Evolutionary conservation across 164 flowering plant genomes (phyloP).

Genomic region (Dillenia suffruticosa): DNA sequence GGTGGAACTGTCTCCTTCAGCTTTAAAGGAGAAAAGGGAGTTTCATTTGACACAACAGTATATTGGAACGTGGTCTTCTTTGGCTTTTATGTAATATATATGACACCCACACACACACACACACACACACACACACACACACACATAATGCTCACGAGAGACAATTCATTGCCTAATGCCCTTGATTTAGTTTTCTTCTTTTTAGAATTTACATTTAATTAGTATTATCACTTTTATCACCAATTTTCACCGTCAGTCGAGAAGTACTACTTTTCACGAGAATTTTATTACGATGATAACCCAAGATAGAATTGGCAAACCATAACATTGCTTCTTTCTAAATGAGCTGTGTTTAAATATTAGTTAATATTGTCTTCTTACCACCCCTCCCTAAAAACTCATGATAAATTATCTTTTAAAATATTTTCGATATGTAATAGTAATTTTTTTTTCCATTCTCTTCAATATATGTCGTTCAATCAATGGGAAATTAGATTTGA

Average conservation of each 20-base stretch:
- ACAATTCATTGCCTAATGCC: not conserved
- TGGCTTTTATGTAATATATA: conserved; percentile 29
- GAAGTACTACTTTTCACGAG: not conserved
- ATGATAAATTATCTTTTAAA: too few relatives aligned
- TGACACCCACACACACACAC: not conserved
- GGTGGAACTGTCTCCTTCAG: conserved; percentile 19
- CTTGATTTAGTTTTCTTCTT: conserved; percentile 6
- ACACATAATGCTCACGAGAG: not conserved
- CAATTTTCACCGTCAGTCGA: not conserved
- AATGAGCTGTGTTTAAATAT: too few relatives aligned
- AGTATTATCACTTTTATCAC: not conserved
- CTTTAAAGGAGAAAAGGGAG: conserved; percentile 17
- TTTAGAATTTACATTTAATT: not conserved
- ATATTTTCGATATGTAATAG: too few relatives aligned
- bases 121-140: not conserved
- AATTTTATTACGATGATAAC: too few relatives aligned
- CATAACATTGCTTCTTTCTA: too few relatives aligned
- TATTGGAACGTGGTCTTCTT: conserved; percentile 28
- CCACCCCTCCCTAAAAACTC: too few relatives aligned
- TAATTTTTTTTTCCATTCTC: too few relatives aligned
- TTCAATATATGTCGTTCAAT: too few relatives aligned
- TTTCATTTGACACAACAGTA: conserved; percentile 6
- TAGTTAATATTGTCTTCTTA: too few relatives aligned
- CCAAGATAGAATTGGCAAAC: too few relatives aligned
- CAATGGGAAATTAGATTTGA: too few relatives aligned